A percentile compares a stretch with the other conserved stretches of the same genome.
Conservation (phyloP, 1,139 yeast genomes). For the Magnusiomyces sp. region DNA sequence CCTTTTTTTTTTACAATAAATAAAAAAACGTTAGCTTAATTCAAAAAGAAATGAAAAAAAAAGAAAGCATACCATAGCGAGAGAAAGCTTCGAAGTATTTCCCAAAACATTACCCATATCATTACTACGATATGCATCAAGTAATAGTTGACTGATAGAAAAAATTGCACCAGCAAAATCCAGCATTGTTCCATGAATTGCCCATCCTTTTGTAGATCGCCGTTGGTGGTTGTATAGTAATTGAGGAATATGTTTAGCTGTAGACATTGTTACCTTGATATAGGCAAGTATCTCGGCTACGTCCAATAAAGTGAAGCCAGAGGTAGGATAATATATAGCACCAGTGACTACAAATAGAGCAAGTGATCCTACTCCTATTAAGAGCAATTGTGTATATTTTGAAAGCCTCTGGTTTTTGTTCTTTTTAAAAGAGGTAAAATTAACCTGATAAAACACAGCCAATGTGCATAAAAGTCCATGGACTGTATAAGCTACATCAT, state of each 20-base stretch:
- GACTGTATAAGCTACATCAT: slow-evolving; percentile 38
- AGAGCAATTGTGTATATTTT: slow-evolving; percentile 18
- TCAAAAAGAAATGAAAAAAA: too few relatives aligned
- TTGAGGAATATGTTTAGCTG: slow-evolving; percentile 56
- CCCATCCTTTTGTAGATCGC: slow-evolving; percentile 49
- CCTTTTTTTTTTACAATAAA: too few relatives aligned
- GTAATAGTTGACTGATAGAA: slow-evolving; percentile 41
- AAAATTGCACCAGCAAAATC: slow-evolving; percentile 50
- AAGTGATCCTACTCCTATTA: slow-evolving; percentile 16
- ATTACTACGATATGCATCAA: slow-evolving; percentile 30
- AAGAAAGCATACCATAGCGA: slow-evolving; percentile 12
- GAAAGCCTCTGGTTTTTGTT: slow-evolving; percentile 26
- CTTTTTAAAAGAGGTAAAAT: slow-evolving; percentile 30
- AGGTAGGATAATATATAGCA: slow-evolving; percentile 5
- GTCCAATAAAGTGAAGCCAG: slow-evolving; percentile 9
- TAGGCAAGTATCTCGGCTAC: slow-evolving; percentile 40
- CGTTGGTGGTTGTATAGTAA: slow-evolving; percentile 45
- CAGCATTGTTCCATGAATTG: slow-evolving; percentile 41
- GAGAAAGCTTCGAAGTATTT: slow-evolving; percentile 9
- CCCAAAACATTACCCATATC: slow-evolving; percentile 19
- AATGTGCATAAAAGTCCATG: slow-evolving; percentile 36
- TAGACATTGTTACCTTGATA: slow-evolving; percentile 47
- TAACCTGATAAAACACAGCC: slow-evolving; percentile 33
- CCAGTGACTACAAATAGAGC: slow-evolving; percentile 10
- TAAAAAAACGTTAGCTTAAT: too few relatives aligned